These are phyloP conservation scores for Coemansia sp. DNA, from an alignment of 192 early-diverging fungal genomes.

Conservation along the genomic window DNA sequence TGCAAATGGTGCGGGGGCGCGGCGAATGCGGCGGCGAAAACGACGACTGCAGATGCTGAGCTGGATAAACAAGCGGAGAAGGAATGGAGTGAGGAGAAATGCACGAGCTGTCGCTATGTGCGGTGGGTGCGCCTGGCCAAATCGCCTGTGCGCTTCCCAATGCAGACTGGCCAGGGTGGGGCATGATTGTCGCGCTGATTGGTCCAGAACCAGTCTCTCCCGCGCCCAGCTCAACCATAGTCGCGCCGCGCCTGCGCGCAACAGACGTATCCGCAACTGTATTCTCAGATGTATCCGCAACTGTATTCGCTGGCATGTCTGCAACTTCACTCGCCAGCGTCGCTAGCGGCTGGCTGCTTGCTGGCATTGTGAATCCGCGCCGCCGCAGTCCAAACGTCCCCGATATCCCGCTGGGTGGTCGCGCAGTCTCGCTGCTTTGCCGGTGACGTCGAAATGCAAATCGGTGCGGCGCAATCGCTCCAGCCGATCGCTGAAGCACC, in stretches of 20 bases:
- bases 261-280: no score
- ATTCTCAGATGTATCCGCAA: no score
- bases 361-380: conserved; percentile 41
- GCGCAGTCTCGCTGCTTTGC: conserved; percentile 39
- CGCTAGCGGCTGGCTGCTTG: conserved; percentile 20
- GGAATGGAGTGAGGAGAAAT: not conserved
- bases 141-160: not conserved
- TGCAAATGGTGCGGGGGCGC: conserved; percentile 42
- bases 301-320: no score
- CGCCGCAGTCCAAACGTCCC: conserved; percentile 28
- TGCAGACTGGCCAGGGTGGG: conserved; percentile 8
- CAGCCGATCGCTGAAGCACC: conserved; percentile 39
- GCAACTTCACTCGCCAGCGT: not conserved
- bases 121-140: not conserved
- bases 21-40: conserved; percentile 46
- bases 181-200: conserved; percentile 19
- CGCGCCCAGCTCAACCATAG: not conserved
- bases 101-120: not conserved
- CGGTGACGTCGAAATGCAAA: conserved; percentile 36
- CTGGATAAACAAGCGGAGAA: conserved; percentile 11
- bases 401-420: conserved; percentile 38
- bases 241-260: conserved; percentile 2
- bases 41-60: conserved; percentile 38
- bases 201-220: not conserved
- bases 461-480: conserved; percentile 32